Base-by-base conservation (phyloP, 2,329 filamentous ascomycete genomes). In the Colletotrichum destructivum region DNA sequence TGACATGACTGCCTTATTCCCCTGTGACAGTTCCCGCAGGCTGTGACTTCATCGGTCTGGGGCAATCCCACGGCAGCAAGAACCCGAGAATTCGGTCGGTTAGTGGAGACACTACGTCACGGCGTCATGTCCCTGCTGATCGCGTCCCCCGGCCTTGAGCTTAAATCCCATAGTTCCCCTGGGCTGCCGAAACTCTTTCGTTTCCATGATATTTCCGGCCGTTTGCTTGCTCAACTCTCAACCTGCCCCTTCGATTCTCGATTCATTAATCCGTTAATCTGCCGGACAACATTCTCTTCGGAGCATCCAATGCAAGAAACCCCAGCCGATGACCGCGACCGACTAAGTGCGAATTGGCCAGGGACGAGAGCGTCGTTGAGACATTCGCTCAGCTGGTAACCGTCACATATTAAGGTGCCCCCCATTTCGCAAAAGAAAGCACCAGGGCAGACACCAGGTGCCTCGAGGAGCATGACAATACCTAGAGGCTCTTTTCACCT, bases 31-130 rank as follows among this genome's bases (percentile, higher is more conserved):
- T 16, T 31, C 23, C 56, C 42, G 31, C 52, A 6, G 21, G n/a
- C 8, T 40, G 52, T 64, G 56, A 70, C 68, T 62, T 66, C 62
- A 42, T 67, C 42, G 40, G 31, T 49, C 63, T 35, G 63, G 57
- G 51, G 35, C 54, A 18, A 54, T 66, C 21, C 68, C 38, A 38
- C 57, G 57, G 69, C 67, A 56, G 62, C 68, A 42, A 70, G 35
- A 42, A 40, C 21, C 67, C 67, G 55, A 67, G 23, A 21, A 62
- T 31, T 63, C 57, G 69, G 69, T 60, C 35, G 35, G 31, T 16
- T 57, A 46, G 64, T 68, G 69, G 68, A 52, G 31, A 26, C 51
- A 62, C 57, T 71, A 71, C 69, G 69, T 71, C 69, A 71, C 69
- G 64, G 51, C 52, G 40, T 31, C 40, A 51, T 23, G 56, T 35